Evolutionary conservation across 257 asterid species (phyloP).

Genomic region (Lithospermum erythrorhizon): DNA sequence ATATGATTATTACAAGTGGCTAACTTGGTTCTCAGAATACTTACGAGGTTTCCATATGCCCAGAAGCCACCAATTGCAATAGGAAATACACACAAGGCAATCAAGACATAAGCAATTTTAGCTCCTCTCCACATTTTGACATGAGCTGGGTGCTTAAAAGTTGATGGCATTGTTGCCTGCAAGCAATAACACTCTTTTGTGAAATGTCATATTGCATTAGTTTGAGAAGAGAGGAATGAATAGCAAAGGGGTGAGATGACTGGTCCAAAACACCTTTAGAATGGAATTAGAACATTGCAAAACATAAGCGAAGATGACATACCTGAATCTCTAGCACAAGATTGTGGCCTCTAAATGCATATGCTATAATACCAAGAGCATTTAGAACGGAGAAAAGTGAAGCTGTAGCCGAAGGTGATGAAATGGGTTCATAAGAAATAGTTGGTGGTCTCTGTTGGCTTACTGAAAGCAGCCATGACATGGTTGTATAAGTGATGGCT

Average conservation of each 20-base stretch:
- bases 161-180: slow-evolving; percentile 98
- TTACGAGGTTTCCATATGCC: slow-evolving; percentile 89
- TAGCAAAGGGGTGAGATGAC: background rate
- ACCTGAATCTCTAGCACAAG: slow-evolving; percentile 92
- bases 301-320: background rate
- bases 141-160: slow-evolving; percentile 92
- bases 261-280: background rate
- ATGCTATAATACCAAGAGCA: slow-evolving; percentile 91
- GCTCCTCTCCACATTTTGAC: slow-evolving; percentile 99
- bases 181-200: slow-evolving; percentile 9
- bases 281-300: background rate
- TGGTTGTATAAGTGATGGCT: slow-evolving; percentile 80
- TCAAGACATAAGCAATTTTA: slow-evolving; percentile 67
- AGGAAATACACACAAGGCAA: slow-evolving; percentile 89
- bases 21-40: slow-evolving; percentile 10
- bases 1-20: background rate
- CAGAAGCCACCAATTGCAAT: slow-evolving; percentile 94
- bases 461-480: slow-evolving; percentile 97
- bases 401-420: slow-evolving; percentile 51
- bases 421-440: slow-evolving; percentile 58
- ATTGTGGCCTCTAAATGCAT: slow-evolving; percentile 94
- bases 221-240: background rate
- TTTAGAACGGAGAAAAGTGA: slow-evolving; percentile 26
- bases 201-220: background rate
- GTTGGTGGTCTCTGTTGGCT: slow-evolving; percentile 79